A percentile compares a stretch with the other conserved stretches of the same genome.
Evolutionary conservation across 148 eudicot species (phyloP).

Genomic region (Chenopodium berlandieri): DNA sequence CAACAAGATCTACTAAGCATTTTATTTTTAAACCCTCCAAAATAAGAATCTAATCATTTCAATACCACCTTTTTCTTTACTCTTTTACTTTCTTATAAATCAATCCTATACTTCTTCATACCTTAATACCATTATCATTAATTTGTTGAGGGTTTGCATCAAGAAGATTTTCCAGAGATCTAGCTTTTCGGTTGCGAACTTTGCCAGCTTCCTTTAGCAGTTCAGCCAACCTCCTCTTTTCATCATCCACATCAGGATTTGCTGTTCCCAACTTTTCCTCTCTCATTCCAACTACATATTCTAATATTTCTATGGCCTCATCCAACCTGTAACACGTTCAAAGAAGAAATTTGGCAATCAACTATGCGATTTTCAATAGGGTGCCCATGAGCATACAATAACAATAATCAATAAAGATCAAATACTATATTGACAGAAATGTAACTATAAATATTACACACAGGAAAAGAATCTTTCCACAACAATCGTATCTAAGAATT

Average conservation of each 20-base stretch:
- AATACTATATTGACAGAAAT: neutral
- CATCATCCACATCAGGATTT: constrained; percentile 89
- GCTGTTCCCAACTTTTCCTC: constrained; percentile 99
- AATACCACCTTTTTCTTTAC: constrained; percentile 24
- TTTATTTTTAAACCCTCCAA: constrained; percentile 22
- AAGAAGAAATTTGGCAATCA: constrained; percentile 5
- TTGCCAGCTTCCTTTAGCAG: constrained; percentile 84
- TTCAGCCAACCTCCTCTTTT: constrained; percentile 83
- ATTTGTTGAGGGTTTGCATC: constrained; percentile 52
- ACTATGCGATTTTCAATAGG: neutral
- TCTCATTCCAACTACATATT: constrained; percentile 81
- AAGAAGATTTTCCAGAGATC: constrained; percentile 73
- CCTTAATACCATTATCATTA: constrained; percentile 49
- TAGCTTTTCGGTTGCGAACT: constrained; percentile 62
- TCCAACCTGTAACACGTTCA: constrained; percentile 54
- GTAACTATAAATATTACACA: neutral
- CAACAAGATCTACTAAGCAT: constrained; percentile 21
- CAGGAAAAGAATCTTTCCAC: neutral
- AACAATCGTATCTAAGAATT: neutral
- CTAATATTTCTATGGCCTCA: constrained; percentile 84
- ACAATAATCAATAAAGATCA: neutral
- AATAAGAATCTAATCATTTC: constrained; percentile 41
- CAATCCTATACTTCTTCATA: constrained; percentile 44
- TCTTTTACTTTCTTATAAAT: constrained; percentile 35
- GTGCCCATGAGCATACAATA: neutral